These are phyloP conservation scores for Pulchroboletus neoregius DNA, from an alignment of 1,284 basidiomycete species.

Conservation along the genomic window DNA sequence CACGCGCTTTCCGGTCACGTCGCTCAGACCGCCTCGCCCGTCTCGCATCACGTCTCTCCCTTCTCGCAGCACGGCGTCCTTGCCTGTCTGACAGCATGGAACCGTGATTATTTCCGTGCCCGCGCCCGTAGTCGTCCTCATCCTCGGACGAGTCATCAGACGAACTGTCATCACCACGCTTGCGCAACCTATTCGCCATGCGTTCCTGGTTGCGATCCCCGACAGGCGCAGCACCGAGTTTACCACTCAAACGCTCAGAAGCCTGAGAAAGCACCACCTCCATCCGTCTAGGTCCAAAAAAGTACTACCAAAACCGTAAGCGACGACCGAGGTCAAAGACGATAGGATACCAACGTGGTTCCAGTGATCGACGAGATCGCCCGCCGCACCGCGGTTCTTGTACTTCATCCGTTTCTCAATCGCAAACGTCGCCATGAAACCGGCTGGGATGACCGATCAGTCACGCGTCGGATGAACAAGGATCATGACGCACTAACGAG, in stretches of 20 bases:
- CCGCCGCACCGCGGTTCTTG: constrained; percentile 28
- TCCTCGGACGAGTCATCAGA: constrained; percentile 13
- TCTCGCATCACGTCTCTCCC: neutral
- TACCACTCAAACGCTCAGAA: constrained; percentile 29
- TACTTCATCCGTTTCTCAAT: constrained; percentile 29
- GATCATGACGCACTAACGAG: constrained; percentile 18
- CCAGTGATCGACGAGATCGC: constrained; percentile 34
- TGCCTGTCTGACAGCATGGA: too few relatives aligned
- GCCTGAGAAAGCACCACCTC: constrained; percentile 30
- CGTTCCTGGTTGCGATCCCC: constrained; percentile 21
- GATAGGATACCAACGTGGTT: constrained; percentile 24
- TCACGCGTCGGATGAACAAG: too few relatives aligned
- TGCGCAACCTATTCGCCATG: constrained; percentile 18
- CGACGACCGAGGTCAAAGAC: neutral
- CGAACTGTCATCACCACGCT: constrained; percentile 2
- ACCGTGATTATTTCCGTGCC: neutral
- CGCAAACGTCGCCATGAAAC: constrained; percentile 20
- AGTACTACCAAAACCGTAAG: constrained; percentile 21
- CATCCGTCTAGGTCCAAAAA: constrained; percentile 33
- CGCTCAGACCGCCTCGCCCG: constrained; percentile 15
- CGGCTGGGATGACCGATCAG: constrained; percentile 6
- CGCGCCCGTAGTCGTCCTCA: constrained; percentile 4
- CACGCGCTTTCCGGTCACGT: constrained; percentile 13
- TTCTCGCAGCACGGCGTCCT: too few relatives aligned
- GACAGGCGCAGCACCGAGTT: constrained; percentile 20